These are phyloP conservation scores for Helotiales sp. DNA, from an alignment of 2,329 filamentous ascomycete genomes.

Conservation along the genomic window DNA sequence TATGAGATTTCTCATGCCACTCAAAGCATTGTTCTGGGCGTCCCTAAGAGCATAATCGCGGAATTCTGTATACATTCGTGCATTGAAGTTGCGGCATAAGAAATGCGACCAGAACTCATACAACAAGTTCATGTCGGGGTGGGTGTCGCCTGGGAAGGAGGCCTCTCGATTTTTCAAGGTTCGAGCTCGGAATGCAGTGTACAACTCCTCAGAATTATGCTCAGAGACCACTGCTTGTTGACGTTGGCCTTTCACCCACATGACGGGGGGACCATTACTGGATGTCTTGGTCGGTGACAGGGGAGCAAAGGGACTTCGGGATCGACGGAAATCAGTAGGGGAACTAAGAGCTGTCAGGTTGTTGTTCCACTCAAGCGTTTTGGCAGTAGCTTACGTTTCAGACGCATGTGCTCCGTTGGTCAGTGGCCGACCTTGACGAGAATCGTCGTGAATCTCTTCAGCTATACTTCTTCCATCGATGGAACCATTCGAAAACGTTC, in stretches of 20 bases:
- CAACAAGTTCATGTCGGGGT: constrained; percentile 62
- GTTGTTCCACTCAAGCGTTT: neutral
- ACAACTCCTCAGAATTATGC: constrained; percentile 36
- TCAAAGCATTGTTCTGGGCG: constrained; percentile 49
- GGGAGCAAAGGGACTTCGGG: constrained; percentile 28
- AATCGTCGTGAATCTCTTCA: constrained; percentile 45
- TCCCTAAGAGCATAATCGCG: constrained; percentile 66
- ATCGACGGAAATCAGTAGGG: constrained; percentile 26
- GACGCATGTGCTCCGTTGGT: constrained; percentile 39
- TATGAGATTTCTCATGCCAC: constrained; percentile 62
- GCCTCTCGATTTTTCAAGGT: constrained; percentile 41
- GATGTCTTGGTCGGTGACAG: constrained; percentile 26
- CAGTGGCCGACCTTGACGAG: constrained; percentile 38
- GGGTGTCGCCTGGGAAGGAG: constrained; percentile 39
- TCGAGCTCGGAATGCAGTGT: constrained; percentile 39
- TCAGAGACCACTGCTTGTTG: constrained; percentile 36
- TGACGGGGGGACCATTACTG: constrained; percentile 35
- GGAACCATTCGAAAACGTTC: constrained; percentile 56
- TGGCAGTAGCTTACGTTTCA: constrained; percentile 36
- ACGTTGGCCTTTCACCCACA: constrained; percentile 39
- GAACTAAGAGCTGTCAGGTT: constrained; percentile 25
- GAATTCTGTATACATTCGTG: constrained; percentile 75
- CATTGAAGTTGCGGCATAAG: constrained; percentile 72
- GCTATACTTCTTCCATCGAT: constrained; percentile 53
- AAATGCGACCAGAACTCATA: constrained; percentile 78